phyloP scores from a whole-genome alignment of 2,329 filamentous ascomycete species.

The Alternaria panax region DNA sequence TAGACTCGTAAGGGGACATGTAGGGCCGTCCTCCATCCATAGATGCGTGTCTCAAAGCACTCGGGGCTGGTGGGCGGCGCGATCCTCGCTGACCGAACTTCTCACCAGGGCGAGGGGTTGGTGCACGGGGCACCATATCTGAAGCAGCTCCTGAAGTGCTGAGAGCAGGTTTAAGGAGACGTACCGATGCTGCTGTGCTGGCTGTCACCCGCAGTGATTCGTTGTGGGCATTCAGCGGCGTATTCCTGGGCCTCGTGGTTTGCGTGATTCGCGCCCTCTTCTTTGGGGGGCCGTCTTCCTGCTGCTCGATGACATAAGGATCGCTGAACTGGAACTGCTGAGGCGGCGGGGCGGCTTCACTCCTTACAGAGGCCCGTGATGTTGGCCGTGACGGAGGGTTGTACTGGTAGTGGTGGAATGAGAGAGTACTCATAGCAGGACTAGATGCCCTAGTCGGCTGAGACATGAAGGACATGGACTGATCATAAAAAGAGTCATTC shows the following conservation, averaged over 20 bases:
- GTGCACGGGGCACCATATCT: slow-evolving; percentile 76
- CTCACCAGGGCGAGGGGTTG: slow-evolving; percentile 73
- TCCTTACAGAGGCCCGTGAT: slow-evolving; percentile 50
- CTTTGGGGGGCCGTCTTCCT: slow-evolving; percentile 65
- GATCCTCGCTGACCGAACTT: slow-evolving; percentile 34
- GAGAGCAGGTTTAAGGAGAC: slow-evolving; percentile 78
- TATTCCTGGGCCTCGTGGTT: slow-evolving; percentile 74
- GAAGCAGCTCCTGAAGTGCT: slow-evolving; percentile 62
- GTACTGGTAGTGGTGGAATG: slow-evolving; percentile 44
- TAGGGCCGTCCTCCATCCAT: slow-evolving; percentile 52
- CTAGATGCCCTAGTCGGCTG: slow-evolving; percentile 54
- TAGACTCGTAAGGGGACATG: slow-evolving; percentile 44
- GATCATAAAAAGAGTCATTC: slow-evolving; percentile 40
- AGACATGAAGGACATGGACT: slow-evolving; percentile 34
- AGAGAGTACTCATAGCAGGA: slow-evolving; percentile 53
- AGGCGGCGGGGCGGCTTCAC: slow-evolving; percentile 32
- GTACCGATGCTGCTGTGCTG: slow-evolving; percentile 86
- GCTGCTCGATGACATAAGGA: slow-evolving; percentile 36
- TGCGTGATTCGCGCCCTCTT: slow-evolving; percentile 83
- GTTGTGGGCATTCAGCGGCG: slow-evolving; percentile 73
- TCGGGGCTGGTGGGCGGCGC: slow-evolving; percentile 51
- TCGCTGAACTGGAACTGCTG: slow-evolving; percentile 31
- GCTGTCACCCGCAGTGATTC: slow-evolving; percentile 90
- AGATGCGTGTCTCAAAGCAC: slow-evolving; percentile 68
- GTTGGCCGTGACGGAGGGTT: slow-evolving; percentile 46